A percentile compares a stretch with the other conserved stretches of the same genome.
phyloP scores from a whole-genome alignment of 768 basidiomycete species.

The Naganishia randhawae region DNA sequence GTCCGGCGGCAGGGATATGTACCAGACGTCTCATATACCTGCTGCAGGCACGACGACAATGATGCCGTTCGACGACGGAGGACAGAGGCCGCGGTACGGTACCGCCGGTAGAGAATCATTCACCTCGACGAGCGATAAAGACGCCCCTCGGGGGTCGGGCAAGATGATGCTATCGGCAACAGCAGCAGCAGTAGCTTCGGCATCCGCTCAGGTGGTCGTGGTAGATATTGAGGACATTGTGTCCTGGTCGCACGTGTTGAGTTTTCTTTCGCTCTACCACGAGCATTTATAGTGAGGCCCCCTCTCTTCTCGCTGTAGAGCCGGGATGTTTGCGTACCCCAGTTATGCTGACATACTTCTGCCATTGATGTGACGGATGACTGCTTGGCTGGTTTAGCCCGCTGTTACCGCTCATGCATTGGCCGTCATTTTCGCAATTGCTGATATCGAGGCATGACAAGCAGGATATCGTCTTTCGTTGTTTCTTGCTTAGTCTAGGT shows the following conservation, averaged over 20 bases:
- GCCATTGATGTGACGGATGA: neutral
- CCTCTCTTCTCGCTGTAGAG: neutral
- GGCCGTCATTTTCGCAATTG: conserved; percentile 39
- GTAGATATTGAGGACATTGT: conserved; percentile 33
- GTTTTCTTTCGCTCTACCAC: conserved; percentile 33
- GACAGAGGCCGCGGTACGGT: neutral
- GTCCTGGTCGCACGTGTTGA: conserved; percentile 28
- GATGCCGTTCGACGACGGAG: neutral
- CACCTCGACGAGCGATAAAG: neutral
- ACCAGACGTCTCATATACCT: neutral
- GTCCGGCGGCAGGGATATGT: neutral
- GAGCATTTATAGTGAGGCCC: conserved; percentile 36
- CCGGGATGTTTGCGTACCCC: too few species aligned
- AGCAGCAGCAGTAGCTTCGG: too few species aligned
- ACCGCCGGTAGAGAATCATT: conserved; percentile 1
- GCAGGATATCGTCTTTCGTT: conserved; percentile 30
- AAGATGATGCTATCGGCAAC: too few species aligned
- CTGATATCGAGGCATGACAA: conserved; percentile 35
- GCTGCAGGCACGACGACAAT: neutral
- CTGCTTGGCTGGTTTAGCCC: conserved; percentile 24
- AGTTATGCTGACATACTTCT: neutral
- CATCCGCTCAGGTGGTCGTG: neutral
- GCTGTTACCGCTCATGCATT: conserved; percentile 36
- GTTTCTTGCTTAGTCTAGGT: conserved; percentile 37
- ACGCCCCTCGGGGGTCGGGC: too few species aligned